Evolutionary conservation across 176 grass and related monocot genomes (phyloP), one percentile per base, ranked within the genome.

Genomic region (Oryza nivara): DNA sequence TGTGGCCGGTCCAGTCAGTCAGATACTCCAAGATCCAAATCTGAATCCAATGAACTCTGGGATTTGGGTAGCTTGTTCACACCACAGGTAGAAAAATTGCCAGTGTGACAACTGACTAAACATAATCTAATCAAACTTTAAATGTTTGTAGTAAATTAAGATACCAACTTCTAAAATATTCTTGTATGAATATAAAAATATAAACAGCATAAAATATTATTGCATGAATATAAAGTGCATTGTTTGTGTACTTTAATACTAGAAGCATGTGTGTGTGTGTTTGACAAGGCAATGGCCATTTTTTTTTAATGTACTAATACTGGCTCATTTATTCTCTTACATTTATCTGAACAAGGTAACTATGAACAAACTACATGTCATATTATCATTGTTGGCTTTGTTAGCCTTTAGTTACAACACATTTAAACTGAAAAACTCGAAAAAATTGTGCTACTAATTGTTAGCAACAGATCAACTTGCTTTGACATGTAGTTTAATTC

Each of bases 11-110:
- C 20, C 58, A 63, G 52, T 58, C 40, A 54, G 70, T 65, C 34
- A 43, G 76, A 75, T 73, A 58, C 58, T 74, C 72, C 67, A 85
- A 77, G 79, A 82, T 83, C 79, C 79, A 73, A 86, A 78, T 68
- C 56, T 78, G 60, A 16, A 78, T 83, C 19, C 41, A 81, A 13
- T 77, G 32, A 74, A 54, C 30, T 26, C 51, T 64, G 44, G 26
- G 32, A 44, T 84, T 77, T 70, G 74, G 15, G 30, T 75, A 16
- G 63, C 70, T 75, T 11, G n/a, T 7, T 63, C 58, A 63, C 58
- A 16, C 46, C 23, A 72, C 23, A 72, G 44, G 44, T 51, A 72
- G 3, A 82, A 86, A 86, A 73, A 68, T 25, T 76, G 67, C 22
- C 23, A 64, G 8, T 67, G 11, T 56, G 61, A 63, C 63, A 25